Percentiles rank a stretch among this genome's conserved stretches.
Evolutionary conservation across 164 flowering plant genomes (phyloP).

Genomic region (Platanus orientalis): DNA sequence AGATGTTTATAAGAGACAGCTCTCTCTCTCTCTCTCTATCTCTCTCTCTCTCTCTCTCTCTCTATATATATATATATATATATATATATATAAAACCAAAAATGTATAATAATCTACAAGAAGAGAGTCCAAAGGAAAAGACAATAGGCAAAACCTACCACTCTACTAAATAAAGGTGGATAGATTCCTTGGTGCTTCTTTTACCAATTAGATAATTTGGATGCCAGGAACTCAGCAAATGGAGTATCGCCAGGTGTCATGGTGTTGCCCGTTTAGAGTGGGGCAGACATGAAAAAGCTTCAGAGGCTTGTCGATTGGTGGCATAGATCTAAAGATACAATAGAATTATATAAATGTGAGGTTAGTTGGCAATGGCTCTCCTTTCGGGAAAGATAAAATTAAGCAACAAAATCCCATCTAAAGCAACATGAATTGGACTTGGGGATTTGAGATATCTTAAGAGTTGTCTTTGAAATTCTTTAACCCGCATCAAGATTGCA

Average conservation of each 20-base stretch:
- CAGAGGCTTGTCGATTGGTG: neutral
- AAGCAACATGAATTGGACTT: slow-evolving; percentile 33
- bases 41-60: too few relatives aligned
- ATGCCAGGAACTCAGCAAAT: slow-evolving; percentile 22
- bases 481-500: too few relatives aligned
- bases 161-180: slow-evolving; percentile 16
- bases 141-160: slow-evolving; percentile 18
- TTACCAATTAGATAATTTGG: slow-evolving; percentile 9
- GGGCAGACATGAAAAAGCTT: slow-evolving; percentile 6
- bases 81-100: too few relatives aligned
- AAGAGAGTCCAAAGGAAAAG: too few relatives aligned
- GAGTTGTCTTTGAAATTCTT: too few relatives aligned
- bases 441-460: slow-evolving; percentile 50
- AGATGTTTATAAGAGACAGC: too few relatives aligned
- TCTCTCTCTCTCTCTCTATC: too few relatives aligned
- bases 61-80: too few relatives aligned
- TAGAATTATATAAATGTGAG: slow-evolving; percentile 8
- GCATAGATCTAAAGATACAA: slow-evolving; percentile 4
- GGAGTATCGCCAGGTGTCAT: slow-evolving; percentile 26
- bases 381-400: slow-evolving; percentile 43
- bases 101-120: too few relatives aligned
- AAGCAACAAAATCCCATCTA: slow-evolving; percentile 35
- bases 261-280: neutral
- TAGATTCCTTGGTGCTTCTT: slow-evolving; percentile 29
- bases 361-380: slow-evolving; percentile 50